Evolutionary conservation across 2,329 filamentous ascomycete genomes (phyloP).

Genomic region (Trichoderma polysporum): DNA sequence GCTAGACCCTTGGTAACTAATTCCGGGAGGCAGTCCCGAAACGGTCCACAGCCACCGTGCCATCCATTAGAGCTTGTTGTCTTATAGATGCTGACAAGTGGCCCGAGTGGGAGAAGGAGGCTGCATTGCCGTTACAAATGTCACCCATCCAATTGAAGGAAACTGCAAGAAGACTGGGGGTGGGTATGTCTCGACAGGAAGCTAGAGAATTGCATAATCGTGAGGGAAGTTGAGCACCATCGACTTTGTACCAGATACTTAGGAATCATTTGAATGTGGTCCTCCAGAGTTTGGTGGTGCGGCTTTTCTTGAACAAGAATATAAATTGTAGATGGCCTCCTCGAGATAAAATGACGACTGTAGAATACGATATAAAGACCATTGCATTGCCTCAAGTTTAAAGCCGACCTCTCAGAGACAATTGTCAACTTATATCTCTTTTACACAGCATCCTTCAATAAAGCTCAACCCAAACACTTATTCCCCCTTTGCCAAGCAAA

Average conservation of each 20-base stretch:
- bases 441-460: background rate
- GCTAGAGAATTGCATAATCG: slow-evolving; percentile 4
- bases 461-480: background rate
- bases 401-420: too few relatives aligned
- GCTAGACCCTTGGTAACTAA: background rate
- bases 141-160: background rate
- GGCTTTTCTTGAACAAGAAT: too few relatives aligned
- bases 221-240: background rate
- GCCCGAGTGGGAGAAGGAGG: background rate
- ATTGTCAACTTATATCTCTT: background rate
- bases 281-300: too few relatives aligned
- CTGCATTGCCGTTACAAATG: background rate
- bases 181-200: background rate
- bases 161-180: background rate
- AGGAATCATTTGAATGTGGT: too few relatives aligned
- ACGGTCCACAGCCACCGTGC: background rate
- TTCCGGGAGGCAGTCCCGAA: background rate
- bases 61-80: background rate
- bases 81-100: too few relatives aligned
- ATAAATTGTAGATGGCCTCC: background rate
- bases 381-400: background rate
- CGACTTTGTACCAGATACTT: background rate
- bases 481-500: background rate
- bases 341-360: too few relatives aligned
- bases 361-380: too few relatives aligned